Base-by-base conservation (phyloP, 2,329 filamentous ascomycete species). In the Diaporthe citrichinensis region DNA sequence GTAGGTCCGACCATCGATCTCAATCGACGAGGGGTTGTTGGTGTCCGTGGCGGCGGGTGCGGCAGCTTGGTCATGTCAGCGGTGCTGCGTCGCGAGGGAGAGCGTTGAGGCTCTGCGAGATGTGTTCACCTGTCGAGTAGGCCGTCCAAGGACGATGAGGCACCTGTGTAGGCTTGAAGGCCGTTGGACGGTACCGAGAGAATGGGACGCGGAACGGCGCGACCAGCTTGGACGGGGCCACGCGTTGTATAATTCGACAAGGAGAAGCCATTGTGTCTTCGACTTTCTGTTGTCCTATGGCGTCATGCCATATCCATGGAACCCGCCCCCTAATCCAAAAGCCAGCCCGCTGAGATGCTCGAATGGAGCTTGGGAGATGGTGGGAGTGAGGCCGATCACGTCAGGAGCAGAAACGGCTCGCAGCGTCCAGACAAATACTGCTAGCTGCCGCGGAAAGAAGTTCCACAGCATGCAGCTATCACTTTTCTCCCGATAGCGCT, bases 1-100 rank as follows among this genome's bases (percentile, higher is more conserved):
- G 83, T 95, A 95, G 14, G 84, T 85, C 77, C 88, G 88, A 78
- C 90, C 92, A 79, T 92, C 90, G 78, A 97, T 89, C 15, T 85
- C 87, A 77, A 94, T 84, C 31, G 82, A 80, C 44, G 82, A 79
- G 25, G 82, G n/a, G n/a, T 14, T 44, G 39, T 34, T 61, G 68
- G 69, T 36, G 23, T 57, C 71, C 23, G 75, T 34, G 39, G 36
- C 68, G 31, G 65, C 59, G 23, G 68, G 59, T 6, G 39, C 44
- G 25, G 71, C 71, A 80, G 76, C 79, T 81, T 73, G 77, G 79
- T 57, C 39, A 73, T 76, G 73, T 78, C 74, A 75, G 75, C 62
- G 49, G 62, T 73, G 59, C 68, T 75, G 74, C 46, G n/a, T 36
- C 65, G 58, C 41, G 58, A 28, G 67, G 67, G 31, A 44, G 76